A percentile compares a stretch with the other conserved stretches of the same genome.
Evolutionary conservation across 768 basidiomycete species (phyloP).

Genomic region (Asterophora parasitica): DNA sequence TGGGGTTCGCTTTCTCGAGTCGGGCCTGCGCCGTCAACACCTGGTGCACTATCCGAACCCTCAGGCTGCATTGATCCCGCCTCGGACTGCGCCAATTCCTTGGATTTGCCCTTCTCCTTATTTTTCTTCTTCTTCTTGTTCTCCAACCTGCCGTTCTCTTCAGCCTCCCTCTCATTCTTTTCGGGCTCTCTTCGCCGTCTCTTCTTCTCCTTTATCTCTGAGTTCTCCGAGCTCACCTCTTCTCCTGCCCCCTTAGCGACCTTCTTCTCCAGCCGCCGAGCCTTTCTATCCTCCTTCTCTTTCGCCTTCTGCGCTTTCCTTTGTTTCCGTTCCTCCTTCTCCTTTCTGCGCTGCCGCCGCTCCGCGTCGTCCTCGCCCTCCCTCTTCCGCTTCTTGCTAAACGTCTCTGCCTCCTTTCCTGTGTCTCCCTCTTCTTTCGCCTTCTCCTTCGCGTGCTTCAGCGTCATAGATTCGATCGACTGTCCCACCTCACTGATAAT

Average conservation of each 20-base stretch:
- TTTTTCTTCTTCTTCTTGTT: constrained; percentile 8
- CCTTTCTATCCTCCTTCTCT: constrained; percentile 18
- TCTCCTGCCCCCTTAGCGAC: constrained; percentile 13
- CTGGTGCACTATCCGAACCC: neutral
- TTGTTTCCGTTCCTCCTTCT: constrained; percentile 16
- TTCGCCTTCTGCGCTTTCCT: constrained; percentile 17
- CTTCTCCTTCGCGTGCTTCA: neutral
- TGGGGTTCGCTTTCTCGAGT: neutral
- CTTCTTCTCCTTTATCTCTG: constrained; percentile 14
- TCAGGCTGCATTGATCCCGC: neutral
- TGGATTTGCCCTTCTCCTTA: neutral
- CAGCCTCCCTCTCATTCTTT: constrained; percentile 1
- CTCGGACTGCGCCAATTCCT: neutral
- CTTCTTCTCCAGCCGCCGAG: constrained; percentile 13
- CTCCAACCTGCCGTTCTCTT: neutral
- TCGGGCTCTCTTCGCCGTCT: constrained; percentile 12
- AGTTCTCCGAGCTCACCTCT: constrained; percentile 1
- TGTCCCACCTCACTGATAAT: neutral
- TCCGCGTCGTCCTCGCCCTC: constrained; percentile 8
- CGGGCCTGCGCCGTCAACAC: neutral
- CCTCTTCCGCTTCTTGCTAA: constrained; percentile 12
- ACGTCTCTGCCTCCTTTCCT: neutral
- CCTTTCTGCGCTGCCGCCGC: constrained; percentile 4
- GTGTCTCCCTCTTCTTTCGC: constrained; percentile 3
- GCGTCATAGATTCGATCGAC: neutral